Conservation (phyloP, 2,329 filamentous ascomycete genomes). For the Ophiostoma montium region DNA sequence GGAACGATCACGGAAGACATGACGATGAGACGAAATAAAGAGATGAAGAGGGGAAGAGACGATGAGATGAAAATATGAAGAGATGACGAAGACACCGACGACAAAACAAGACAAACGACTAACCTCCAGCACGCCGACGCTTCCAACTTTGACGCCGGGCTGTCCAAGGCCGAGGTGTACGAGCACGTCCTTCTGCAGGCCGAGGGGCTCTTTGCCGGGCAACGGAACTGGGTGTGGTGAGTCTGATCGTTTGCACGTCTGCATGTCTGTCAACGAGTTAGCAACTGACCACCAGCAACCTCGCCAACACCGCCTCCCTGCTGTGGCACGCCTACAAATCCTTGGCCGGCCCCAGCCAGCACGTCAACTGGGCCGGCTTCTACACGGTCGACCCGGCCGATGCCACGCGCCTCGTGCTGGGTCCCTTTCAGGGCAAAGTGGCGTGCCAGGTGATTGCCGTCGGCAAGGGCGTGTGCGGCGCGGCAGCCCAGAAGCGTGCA, state of each 20-base stretch:
- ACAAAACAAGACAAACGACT: conserved; percentile 16
- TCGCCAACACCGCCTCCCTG: conserved; percentile 60
- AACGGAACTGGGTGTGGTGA: conserved; percentile 60
- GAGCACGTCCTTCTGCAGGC: conserved; percentile 59
- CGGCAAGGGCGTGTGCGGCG: conserved; percentile 61
- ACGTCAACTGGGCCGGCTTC: conserved; percentile 73
- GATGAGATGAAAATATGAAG: too few species aligned
- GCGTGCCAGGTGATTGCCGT: conserved; percentile 69
- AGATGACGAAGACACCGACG: too few species aligned
- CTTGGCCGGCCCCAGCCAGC: conserved; percentile 46
- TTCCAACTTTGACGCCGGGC: conserved; percentile 52
- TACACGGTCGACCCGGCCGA: conserved; percentile 44
- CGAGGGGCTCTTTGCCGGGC: conserved; percentile 52
- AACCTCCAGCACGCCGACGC: conserved; percentile 59
- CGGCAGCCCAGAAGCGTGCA: conserved; percentile 42
- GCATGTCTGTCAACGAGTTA: not conserved
- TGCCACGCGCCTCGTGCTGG: conserved; percentile 48
- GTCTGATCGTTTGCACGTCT: too few species aligned
- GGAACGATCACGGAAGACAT: too few species aligned
- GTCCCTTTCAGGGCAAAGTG: conserved; percentile 67
- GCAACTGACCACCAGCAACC: conserved; percentile 31
- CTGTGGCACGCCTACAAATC: conserved; percentile 72
- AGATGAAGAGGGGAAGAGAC: too few species aligned
- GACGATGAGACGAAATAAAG: too few species aligned
- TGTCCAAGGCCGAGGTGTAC: conserved; percentile 61